Evolutionary conservation across 1,284 basidiomycete genomes (phyloP).

Genomic region (Ustilago esculenta): DNA sequence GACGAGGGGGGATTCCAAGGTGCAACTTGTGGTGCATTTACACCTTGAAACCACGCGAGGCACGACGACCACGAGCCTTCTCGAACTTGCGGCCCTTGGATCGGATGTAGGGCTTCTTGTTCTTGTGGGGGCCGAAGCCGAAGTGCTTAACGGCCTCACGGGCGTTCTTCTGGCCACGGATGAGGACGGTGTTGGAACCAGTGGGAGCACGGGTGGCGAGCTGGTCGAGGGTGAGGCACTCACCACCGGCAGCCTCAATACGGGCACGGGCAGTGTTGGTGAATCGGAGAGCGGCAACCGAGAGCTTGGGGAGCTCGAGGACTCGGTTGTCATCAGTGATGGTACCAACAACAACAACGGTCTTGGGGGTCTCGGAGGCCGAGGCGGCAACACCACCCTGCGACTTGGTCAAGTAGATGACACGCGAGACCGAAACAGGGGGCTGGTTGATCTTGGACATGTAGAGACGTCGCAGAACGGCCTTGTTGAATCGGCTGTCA

Average conservation of each 20-base stretch:
- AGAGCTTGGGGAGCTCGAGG: conserved; percentile 85
- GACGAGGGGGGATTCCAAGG: neutral
- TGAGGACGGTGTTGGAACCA: conserved; percentile 91
- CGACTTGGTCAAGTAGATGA: conserved; percentile 65
- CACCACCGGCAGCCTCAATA: conserved; percentile 94
- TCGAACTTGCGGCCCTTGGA: conserved; percentile 93
- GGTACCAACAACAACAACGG: conserved; percentile 88
- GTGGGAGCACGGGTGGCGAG: conserved; percentile 92
- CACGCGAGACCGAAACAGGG: conserved; percentile 77
- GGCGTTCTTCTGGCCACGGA: conserved; percentile 90
- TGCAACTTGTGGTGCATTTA: conserved; percentile 27
- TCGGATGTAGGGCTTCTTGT: conserved; percentile 92
- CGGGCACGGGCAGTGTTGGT: conserved; percentile 90
- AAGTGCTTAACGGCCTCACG: conserved; percentile 97
- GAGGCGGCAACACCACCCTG: conserved; percentile 66
- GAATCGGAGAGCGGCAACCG: conserved; percentile 94
- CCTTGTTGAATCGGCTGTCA: conserved; percentile 96
- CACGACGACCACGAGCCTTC: conserved; percentile 70
- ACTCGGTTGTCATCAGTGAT: conserved; percentile 97
- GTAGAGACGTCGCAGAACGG: conserved; percentile 94
- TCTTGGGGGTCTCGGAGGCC: conserved; percentile 72
- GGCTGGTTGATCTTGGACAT: conserved; percentile 98
- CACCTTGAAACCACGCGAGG: conserved; percentile 69
- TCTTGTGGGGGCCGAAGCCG: conserved; percentile 69
- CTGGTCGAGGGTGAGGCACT: conserved; percentile 94